Conservation (phyloP, 2,329 filamentous ascomycete genomes). For the Coniosporium tulheliwenetii region DNA sequence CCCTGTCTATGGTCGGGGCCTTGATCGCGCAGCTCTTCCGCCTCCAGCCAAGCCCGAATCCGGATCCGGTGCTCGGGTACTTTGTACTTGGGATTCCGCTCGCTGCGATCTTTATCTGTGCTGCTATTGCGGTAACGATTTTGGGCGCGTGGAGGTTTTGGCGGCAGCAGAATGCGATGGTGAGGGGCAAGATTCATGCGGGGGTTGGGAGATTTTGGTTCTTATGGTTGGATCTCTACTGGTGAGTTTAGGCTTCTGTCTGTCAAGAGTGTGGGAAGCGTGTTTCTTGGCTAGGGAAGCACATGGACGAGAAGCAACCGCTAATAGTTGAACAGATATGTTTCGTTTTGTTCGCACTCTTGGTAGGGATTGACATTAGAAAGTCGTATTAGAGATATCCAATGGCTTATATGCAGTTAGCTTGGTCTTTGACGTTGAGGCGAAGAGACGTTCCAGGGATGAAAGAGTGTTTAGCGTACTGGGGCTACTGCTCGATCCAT, state of each 20-base stretch:
- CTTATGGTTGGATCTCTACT: constrained; percentile 30
- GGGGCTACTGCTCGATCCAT: too few species aligned
- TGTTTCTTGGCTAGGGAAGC: neutral
- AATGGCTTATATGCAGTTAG: too few species aligned
- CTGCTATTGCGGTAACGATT: constrained; percentile 32
- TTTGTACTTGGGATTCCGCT: constrained; percentile 46
- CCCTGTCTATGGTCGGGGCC: constrained; percentile 52
- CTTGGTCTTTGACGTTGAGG: too few species aligned
- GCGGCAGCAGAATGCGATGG: constrained; percentile 43
- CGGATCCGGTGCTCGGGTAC: constrained; percentile 38
- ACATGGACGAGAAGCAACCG: too few species aligned
- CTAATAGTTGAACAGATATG: constrained; percentile 22
- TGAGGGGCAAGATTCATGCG: constrained; percentile 38
- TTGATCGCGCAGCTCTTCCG: constrained; percentile 52
- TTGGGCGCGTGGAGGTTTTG: constrained; percentile 45
- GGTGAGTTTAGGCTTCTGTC: constrained; percentile 24
- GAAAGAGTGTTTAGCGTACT: too few species aligned
- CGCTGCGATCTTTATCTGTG: constrained; percentile 29
- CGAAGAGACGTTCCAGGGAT: too few species aligned
- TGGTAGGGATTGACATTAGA: constrained; percentile 28
- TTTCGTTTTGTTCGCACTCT: constrained; percentile 27
- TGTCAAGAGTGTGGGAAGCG: neutral
- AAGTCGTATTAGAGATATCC: neutral
- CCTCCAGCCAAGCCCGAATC: constrained; percentile 34
- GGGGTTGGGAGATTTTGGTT: constrained; percentile 43